Base-by-base conservation (phyloP, 2,329 filamentous ascomycete genomes). In the Neurospora crassa region DNA sequence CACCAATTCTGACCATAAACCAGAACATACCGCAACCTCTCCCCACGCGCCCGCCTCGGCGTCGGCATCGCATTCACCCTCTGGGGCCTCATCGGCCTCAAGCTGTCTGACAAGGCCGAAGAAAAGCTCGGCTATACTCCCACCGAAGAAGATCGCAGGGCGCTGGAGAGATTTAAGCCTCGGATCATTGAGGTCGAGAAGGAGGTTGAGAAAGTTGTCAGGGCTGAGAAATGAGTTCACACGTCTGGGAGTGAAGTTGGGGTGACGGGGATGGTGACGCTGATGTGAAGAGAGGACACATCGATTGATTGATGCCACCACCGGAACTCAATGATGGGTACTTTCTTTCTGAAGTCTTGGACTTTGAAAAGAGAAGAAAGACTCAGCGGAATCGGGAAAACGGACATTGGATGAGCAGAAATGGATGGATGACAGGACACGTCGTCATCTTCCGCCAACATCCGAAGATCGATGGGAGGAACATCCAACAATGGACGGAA, bases 51-150 rank as follows among this genome's bases (percentile, higher is more conserved):
- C 34, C 91, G 92, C 71, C 82, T 92, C 59, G 82, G 90, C 68
- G 85, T 97, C 74, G 94, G 94, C 75, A 79, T 89, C 68, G 91
- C 89, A 76, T 82, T 97, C 75, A 88, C 97, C 78, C 88, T 88
- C 42, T 97, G 93, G 88, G 93, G 92, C 16, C 82, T 84, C 53
- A 82, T 89, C 53, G 94, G 93, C 18, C 85, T 96, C n/a, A 90
- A 91, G 78, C 78, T 92, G 20, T 89, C 91, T 5, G 91, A 95
- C 78, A 85, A 85, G 71, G 89, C 91, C 18, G 94, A 95, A 81
- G 87, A 91, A 78, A 89, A 86, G 59, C 86, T 94, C 73, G 92
- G 91, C 7, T 87, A 93, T 79, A 89, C 87, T 47, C 88, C 94
- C 1, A 91, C 89, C 0, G 89, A 92, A 73, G 84, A 91, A 77